These are phyloP conservation scores for Hypoxylon sp. DNA, from an alignment of 2,329 filamentous ascomycete species.

Conservation along the genomic window DNA sequence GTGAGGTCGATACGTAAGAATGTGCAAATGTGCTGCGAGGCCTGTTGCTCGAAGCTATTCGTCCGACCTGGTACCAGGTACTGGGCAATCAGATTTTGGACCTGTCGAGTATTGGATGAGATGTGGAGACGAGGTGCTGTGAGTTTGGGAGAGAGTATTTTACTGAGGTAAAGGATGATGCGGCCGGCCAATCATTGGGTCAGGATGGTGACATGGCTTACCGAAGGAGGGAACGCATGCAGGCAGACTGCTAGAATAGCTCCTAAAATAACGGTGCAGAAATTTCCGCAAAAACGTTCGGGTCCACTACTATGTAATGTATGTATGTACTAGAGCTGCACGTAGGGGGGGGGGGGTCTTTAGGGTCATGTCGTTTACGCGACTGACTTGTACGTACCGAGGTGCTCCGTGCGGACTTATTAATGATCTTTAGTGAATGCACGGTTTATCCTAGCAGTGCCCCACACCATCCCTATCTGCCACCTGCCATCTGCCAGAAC, in stretches of 20 bases:
- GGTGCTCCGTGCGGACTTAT: slow-evolving; percentile 38
- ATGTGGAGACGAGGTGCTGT: slow-evolving; percentile 29
- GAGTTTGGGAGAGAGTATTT: slow-evolving; percentile 38
- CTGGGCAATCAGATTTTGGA: slow-evolving; percentile 31
- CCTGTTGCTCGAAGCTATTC: slow-evolving; percentile 14
- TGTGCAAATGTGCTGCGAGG: slow-evolving; percentile 7
- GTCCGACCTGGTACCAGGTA: slow-evolving; percentile 32
- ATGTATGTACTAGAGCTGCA: not conserved
- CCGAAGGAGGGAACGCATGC: slow-evolving; percentile 45
- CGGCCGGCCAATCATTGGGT: slow-evolving; percentile 26
- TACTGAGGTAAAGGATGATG: slow-evolving; percentile 37
- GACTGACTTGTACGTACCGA: slow-evolving; percentile 30
- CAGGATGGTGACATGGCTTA: slow-evolving; percentile 35
- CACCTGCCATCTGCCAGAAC: slow-evolving; percentile 40
- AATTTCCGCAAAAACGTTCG: slow-evolving; percentile 44
- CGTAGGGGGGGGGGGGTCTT: not conserved
- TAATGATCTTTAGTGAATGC: slow-evolving; percentile 37
- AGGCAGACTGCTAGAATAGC: slow-evolving; percentile 27
- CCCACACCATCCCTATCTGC: slow-evolving; percentile 34
- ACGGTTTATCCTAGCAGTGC: slow-evolving; percentile 22
- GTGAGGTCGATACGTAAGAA: slow-evolving; percentile 8
- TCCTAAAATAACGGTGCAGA: slow-evolving; percentile 47
- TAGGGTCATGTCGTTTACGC: slow-evolving; percentile 1
- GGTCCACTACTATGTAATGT: slow-evolving; percentile 22
- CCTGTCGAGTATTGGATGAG: slow-evolving; percentile 35